Conservation (phyloP, 73 alveolate genomes). For the Symbiodinium natans region DNA sequence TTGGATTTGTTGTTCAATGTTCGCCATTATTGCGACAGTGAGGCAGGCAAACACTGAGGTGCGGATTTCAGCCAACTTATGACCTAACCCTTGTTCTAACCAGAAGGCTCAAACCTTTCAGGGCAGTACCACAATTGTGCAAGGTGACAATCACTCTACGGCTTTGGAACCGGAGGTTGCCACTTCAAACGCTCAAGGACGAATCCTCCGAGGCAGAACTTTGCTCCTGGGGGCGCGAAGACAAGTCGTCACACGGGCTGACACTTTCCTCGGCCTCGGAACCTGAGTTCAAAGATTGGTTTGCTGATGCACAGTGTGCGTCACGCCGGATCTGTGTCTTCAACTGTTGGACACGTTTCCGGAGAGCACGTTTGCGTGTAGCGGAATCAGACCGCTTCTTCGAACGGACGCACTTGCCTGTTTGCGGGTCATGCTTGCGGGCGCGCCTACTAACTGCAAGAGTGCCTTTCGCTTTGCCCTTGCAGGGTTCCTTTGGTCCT, state of each 20-base stretch:
- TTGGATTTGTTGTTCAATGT: neutral
- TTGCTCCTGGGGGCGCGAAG: neutral
- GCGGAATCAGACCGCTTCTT: neutral
- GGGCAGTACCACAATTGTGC: conserved; percentile 8
- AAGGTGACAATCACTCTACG: conserved; percentile 26
- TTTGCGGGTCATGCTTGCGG: conserved; percentile 10
- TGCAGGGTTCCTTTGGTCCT: no score
- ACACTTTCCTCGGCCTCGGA: neutral
- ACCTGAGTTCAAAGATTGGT: neutral
- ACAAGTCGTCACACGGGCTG: neutral
- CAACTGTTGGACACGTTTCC: no score
- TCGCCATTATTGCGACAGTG: no score
- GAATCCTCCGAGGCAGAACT: neutral
- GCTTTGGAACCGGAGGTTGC: conserved; percentile 30
- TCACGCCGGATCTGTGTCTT: neutral
- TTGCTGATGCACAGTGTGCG: neutral
- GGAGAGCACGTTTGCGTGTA: neutral
- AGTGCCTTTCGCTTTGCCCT: no score
- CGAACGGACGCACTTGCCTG: neutral
- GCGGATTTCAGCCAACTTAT: no score
- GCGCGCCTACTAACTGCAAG: neutral
- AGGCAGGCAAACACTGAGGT: no score
- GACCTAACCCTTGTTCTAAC: no score
- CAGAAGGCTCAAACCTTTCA: no score
- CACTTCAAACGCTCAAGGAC: neutral